These are phyloP conservation scores for Botrytis hyacinthi DNA, from an alignment of 2,329 filamentous ascomycete species.

Conservation along the genomic window DNA sequence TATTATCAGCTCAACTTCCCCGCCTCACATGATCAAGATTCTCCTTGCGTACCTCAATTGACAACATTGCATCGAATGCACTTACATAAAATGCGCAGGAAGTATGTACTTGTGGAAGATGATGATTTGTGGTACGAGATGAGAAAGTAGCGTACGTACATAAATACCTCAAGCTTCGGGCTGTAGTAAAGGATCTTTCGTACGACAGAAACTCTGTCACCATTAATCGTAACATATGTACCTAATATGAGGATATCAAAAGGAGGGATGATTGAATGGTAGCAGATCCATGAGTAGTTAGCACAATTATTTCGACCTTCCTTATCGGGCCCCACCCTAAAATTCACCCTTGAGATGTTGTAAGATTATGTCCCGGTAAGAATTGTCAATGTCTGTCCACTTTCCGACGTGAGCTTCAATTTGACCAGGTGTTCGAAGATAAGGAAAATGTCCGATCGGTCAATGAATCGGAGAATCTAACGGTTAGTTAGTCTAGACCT, in stretches of 20 bases:
- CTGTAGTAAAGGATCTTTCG: neutral
- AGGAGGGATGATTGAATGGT: neutral
- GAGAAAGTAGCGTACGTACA: neutral
- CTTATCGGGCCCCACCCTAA: neutral
- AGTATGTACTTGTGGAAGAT: neutral
- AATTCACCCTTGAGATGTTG: neutral
- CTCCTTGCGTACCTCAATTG: neutral
- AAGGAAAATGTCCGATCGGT: neutral
- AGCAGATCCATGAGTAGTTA: neutral
- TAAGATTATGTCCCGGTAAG: neutral
- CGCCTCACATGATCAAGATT: conserved; percentile 2
- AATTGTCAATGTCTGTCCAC: neutral
- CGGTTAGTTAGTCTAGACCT: neutral
- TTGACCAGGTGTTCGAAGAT: neutral
- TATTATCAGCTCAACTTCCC: neutral
- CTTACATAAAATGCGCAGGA: neutral
- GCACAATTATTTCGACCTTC: neutral
- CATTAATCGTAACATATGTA: neutral
- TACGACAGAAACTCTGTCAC: neutral
- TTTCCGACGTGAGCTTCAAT: neutral
- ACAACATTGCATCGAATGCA: neutral
- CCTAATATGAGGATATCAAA: neutral
- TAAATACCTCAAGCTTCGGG: neutral
- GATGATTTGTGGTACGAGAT: neutral
- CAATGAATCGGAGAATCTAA: neutral